phyloP scores from a whole-genome alignment of 371 early-diverging fungal genomes.

The Apophysomyces ossiformis region DNA sequence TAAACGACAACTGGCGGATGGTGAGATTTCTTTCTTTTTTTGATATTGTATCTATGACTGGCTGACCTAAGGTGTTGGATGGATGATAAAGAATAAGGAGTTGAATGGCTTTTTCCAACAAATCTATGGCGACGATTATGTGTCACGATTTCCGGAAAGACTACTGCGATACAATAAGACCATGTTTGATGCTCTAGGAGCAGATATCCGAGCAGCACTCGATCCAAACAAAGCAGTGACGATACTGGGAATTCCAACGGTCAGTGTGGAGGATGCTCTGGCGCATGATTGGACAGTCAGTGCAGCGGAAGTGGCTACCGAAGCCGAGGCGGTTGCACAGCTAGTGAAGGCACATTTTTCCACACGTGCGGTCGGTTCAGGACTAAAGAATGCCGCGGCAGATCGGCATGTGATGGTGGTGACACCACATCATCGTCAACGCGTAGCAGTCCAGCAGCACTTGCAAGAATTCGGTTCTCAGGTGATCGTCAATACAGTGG shows the following conservation, averaged over 20 bases:
- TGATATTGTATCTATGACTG: background rate
- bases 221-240: constrained; percentile 48
- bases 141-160: constrained; percentile 31
- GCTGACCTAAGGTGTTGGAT: background rate
- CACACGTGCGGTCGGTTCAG: background rate
- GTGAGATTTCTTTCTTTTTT: constrained; percentile 27
- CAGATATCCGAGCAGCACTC: constrained; percentile 35
- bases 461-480: constrained; percentile 18
- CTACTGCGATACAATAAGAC: constrained; percentile 26
- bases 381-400: constrained; percentile 15
- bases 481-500: constrained; percentile 50
- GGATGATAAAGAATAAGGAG: constrained; percentile 46
- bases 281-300: constrained; percentile 11
- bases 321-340: constrained; percentile 46
- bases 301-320: constrained; percentile 27
- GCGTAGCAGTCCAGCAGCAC: constrained; percentile 39
- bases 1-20: constrained; percentile 68
- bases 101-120: constrained; percentile 56
- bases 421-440: constrained; percentile 61
- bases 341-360: constrained; percentile 44
- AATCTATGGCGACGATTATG: constrained; percentile 57
- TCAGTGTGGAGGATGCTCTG: constrained; percentile 24
- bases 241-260: constrained; percentile 13
- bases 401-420: constrained; percentile 43
- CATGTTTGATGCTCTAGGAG: constrained; percentile 11